Evolutionary conservation across 1,284 basidiomycete species (phyloP).

Genomic region (Malassezia yamatoensis): DNA sequence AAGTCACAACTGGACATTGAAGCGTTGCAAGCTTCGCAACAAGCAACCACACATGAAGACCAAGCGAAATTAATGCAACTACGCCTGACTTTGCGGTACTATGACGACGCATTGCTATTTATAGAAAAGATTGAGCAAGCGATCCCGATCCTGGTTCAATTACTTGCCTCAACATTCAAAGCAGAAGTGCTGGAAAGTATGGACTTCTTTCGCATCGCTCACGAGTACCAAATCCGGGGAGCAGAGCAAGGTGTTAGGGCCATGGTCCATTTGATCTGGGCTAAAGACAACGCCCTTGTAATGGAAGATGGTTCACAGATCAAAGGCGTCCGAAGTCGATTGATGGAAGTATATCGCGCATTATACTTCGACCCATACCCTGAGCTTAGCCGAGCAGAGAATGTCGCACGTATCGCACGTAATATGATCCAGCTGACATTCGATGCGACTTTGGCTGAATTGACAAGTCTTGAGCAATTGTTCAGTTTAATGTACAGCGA

Average conservation of each 20-base stretch:
- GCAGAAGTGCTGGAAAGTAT: slow-evolving; percentile 89
- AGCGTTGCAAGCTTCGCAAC: slow-evolving; percentile 30
- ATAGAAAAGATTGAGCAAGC: slow-evolving; percentile 72
- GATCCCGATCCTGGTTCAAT: slow-evolving; percentile 63
- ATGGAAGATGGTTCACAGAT: slow-evolving; percentile 69
- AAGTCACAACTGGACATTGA: slow-evolving; percentile 49
- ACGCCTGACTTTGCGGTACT: slow-evolving; percentile 75
- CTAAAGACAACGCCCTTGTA: slow-evolving; percentile 79
- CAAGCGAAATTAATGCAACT: slow-evolving; percentile 56
- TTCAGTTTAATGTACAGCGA: slow-evolving; percentile 82
- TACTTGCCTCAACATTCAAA: slow-evolving; percentile 83
- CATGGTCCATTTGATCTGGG: slow-evolving; percentile 97
- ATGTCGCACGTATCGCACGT: slow-evolving; percentile 87
- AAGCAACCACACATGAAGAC: slow-evolving; percentile 31
- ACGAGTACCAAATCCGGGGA: slow-evolving; percentile 69
- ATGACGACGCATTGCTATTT: slow-evolving; percentile 73
- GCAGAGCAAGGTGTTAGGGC: slow-evolving; percentile 64
- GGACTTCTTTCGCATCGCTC: slow-evolving; percentile 79
- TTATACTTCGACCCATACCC: slow-evolving; percentile 65
- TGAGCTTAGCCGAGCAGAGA: slow-evolving; percentile 63
- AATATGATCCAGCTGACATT: slow-evolving; percentile 65
- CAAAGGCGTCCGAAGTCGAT: slow-evolving; percentile 73
- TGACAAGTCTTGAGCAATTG: slow-evolving; percentile 91
- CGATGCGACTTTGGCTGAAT: slow-evolving; percentile 74
- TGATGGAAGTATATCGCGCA: slow-evolving; percentile 78